Conservation (phyloP, 2,329 filamentous ascomycete genomes). For the Aspergillus fijiensis region DNA sequence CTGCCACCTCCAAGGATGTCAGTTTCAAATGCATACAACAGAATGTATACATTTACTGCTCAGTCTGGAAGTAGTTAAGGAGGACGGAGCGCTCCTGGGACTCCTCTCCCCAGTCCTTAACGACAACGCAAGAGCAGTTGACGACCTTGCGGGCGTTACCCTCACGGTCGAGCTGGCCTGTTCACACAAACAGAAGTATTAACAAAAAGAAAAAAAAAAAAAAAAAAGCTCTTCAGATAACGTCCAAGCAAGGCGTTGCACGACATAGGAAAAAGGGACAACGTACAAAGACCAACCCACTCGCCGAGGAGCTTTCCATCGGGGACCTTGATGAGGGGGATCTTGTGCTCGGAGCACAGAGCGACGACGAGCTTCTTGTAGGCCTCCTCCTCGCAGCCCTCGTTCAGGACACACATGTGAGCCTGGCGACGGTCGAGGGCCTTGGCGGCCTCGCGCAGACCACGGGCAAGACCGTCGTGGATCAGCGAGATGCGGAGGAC, state of each 20-base stretch:
- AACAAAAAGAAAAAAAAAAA: too few relatives aligned
- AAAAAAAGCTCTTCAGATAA: not conserved
- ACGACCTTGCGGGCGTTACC: conserved; percentile 99
- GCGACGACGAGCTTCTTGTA: conserved; percentile 99
- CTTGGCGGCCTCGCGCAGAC: conserved; percentile 98
- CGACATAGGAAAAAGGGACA: conserved; percentile 9
- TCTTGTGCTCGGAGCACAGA: conserved; percentile 99
- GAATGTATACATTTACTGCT: conserved; percentile 43
- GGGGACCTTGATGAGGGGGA: conserved; percentile 98
- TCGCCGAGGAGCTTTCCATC: conserved; percentile 99
- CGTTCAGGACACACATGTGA: conserved; percentile 99
- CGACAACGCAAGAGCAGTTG: conserved; percentile 99
- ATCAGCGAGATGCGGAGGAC: conserved; percentile 98
- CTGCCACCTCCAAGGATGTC: too few relatives aligned
- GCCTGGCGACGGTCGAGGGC: conserved; percentile 97
- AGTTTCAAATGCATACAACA: not conserved
- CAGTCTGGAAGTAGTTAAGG: conserved; percentile 99
- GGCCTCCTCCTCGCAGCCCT: conserved; percentile 99
- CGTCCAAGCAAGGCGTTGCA: too few relatives aligned
- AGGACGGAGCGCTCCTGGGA: conserved; percentile 97
- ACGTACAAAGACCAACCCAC: conserved; percentile 99
- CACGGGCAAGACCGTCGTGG: conserved; percentile 98
- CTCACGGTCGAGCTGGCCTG: conserved; percentile 94
- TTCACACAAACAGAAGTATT: too few relatives aligned
- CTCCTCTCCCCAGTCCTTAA: conserved; percentile 99